Conservation (phyloP, 371 early-diverging fungal species). For the Apophysomyces ossiformis region DNA sequence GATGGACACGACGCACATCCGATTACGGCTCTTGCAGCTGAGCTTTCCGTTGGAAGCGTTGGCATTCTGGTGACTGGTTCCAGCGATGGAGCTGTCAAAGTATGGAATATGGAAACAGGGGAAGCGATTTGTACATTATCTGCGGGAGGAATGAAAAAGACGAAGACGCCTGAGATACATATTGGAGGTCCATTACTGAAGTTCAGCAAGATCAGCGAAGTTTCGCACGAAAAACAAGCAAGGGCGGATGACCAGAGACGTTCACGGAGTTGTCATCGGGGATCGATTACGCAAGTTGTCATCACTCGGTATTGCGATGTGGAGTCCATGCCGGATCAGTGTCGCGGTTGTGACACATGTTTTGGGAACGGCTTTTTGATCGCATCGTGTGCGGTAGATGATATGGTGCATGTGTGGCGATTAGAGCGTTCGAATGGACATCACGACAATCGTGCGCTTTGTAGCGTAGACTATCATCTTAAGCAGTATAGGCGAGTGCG, state of each 20-base stretch:
- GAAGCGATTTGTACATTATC: conserved; percentile 46
- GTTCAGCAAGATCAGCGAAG: conserved; percentile 22
- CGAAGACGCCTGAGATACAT: conserved; percentile 18
- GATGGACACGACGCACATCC: conserved; percentile 23
- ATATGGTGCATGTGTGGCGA: conserved; percentile 43
- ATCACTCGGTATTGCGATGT: conserved; percentile 36
- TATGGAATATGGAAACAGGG: conserved; percentile 80
- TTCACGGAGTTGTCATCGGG: conserved; percentile 25
- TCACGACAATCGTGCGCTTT: conserved; percentile 27
- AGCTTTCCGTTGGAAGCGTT: conserved; percentile 34
- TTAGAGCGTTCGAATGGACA: conserved; percentile 32
- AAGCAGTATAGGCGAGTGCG: conserved; percentile 19
- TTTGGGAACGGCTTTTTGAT: conserved; percentile 42
- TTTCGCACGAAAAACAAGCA: background rate
- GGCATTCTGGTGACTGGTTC: conserved; percentile 71
- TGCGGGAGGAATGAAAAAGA: conserved; percentile 19
- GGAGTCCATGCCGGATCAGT: conserved; percentile 29
- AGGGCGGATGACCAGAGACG: background rate
- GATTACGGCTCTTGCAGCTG: conserved; percentile 34
- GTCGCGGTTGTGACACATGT: conserved; percentile 37
- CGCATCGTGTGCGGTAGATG: conserved; percentile 39
- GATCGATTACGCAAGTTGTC: conserved; percentile 38
- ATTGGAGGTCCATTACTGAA: conserved; percentile 25
- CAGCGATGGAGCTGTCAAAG: conserved; percentile 76
- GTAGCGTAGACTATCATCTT: conserved; percentile 34